A percentile compares a stretch with the other conserved stretches of the same genome.
phyloP scores from a whole-genome alignment of 169 alveolate species.

The Plasmodium gallinaceum region DNA sequence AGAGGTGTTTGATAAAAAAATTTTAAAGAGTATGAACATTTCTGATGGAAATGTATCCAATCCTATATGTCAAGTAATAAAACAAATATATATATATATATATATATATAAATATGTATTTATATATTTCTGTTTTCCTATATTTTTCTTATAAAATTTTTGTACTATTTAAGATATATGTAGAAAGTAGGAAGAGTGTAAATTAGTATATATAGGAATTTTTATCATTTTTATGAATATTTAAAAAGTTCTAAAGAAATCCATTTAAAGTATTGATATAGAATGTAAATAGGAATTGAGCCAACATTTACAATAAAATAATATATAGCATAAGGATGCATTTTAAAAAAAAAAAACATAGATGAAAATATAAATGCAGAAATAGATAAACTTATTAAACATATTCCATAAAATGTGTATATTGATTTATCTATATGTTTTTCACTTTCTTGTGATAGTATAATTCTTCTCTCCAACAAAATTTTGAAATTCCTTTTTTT shows the following conservation, averaged over 20 bases:
- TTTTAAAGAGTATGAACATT: conserved; percentile 55
- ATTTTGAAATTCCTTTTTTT: conserved; percentile 72
- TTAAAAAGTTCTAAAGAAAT: conserved; percentile 68
- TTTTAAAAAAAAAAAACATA: conserved; percentile 61
- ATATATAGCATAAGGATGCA: conserved; percentile 76
- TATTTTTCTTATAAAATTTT: background rate
- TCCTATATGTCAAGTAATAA: conserved; percentile 63
- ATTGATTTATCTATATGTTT: conserved; percentile 53
- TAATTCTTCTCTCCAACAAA: conserved; percentile 64
- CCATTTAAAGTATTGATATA: conserved; percentile 66
- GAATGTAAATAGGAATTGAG: conserved; percentile 51
- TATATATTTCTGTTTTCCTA: background rate
- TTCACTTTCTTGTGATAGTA: conserved; percentile 52
- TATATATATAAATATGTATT: background rate
- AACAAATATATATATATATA: background rate
- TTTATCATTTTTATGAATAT: conserved; percentile 27
- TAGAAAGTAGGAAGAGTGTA: conserved; percentile 16
- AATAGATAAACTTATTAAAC: conserved; percentile 47
- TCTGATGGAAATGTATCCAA: conserved; percentile 22
- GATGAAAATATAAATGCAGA: conserved; percentile 25
- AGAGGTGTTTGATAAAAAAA: conserved; percentile 37
- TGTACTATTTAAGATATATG: conserved; percentile 16
- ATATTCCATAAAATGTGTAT: conserved; percentile 58
- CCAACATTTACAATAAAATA: conserved; percentile 62
- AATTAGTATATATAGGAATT: background rate